Evolutionary conservation across 257 asterid species (phyloP).

Genomic region (Datura wrightii): DNA sequence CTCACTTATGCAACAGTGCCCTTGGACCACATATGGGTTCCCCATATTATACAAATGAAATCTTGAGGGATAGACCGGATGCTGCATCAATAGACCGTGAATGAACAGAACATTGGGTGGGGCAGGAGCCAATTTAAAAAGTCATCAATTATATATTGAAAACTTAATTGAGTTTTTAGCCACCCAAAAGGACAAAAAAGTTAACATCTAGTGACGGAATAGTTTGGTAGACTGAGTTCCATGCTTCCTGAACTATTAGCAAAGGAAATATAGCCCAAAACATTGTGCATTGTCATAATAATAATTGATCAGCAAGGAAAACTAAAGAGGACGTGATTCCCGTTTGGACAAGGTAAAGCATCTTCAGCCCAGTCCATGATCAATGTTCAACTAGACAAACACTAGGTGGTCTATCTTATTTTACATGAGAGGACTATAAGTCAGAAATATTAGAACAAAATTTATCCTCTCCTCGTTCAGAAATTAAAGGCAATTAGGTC

Average conservation of each 20-base stretch:
- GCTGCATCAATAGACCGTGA: neutral
- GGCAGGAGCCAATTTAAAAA: neutral
- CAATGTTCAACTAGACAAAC: slow-evolving; percentile 21
- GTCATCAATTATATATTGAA: neutral
- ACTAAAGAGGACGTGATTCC: neutral
- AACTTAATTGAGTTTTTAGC: neutral
- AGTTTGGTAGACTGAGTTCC: neutral
- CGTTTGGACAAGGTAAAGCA: neutral
- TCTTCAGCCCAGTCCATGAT: slow-evolving; percentile 14
- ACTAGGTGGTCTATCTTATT: neutral
- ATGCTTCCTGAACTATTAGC: slow-evolving; percentile 6
- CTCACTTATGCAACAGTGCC: neutral
- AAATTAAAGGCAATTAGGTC: slow-evolving; percentile 8
- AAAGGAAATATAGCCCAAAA: neutral
- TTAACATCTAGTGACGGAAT: neutral
- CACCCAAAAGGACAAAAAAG: neutral
- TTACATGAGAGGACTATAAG: neutral
- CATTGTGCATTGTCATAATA: neutral
- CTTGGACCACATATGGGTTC: slow-evolving; percentile 8
- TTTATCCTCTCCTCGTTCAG: neutral
- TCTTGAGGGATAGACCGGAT: slow-evolving; percentile 11
- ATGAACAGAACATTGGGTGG: neutral
- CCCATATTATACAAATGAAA: slow-evolving; percentile 11
- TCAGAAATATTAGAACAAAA: neutral
- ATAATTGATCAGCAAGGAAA: neutral